Evolutionary conservation across 768 basidiomycete genomes (phyloP).

Genomic region (Pisolithus albus): DNA sequence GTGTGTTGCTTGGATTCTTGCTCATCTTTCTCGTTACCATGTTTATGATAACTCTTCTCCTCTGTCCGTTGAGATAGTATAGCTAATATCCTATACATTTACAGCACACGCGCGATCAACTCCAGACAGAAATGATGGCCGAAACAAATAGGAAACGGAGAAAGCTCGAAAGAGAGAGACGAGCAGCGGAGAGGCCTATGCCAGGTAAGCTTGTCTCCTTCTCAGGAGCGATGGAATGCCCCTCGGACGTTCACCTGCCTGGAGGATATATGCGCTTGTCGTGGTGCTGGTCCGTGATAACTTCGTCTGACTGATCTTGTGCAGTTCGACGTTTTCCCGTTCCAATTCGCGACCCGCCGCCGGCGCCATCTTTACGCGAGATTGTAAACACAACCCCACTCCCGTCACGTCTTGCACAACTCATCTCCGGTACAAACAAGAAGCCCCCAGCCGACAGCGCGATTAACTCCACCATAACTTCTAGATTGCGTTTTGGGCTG

Average conservation of each 20-base stretch:
- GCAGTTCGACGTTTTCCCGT: conserved; percentile 58
- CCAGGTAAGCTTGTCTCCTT: conserved; percentile 40
- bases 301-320: neutral
- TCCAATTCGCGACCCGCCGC: conserved; percentile 43
- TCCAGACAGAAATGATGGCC: conserved; percentile 84
- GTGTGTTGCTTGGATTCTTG: conserved; percentile 34
- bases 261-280: too few relatives aligned
- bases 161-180: conserved; percentile 77
- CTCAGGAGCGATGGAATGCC: too few relatives aligned
- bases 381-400: conserved; percentile 57
- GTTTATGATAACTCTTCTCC: conserved; percentile 2
- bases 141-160: conserved; percentile 84
- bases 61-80: neutral
- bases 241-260: too few relatives aligned
- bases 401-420: conserved; percentile 21
- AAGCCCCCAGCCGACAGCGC: conserved; percentile 19
- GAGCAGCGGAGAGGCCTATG: conserved; percentile 68
- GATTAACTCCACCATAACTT: conserved; percentile 23
- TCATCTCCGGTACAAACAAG: conserved; percentile 15
- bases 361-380: conserved; percentile 59
- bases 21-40: neutral
- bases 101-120: conserved; percentile 67
- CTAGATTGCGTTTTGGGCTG: conserved; percentile 5
- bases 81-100: conserved; percentile 2
- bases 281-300: neutral